Evolutionary conservation across 768 basidiomycete species (phyloP).

Genomic region (Auriscalpium vulgare): DNA sequence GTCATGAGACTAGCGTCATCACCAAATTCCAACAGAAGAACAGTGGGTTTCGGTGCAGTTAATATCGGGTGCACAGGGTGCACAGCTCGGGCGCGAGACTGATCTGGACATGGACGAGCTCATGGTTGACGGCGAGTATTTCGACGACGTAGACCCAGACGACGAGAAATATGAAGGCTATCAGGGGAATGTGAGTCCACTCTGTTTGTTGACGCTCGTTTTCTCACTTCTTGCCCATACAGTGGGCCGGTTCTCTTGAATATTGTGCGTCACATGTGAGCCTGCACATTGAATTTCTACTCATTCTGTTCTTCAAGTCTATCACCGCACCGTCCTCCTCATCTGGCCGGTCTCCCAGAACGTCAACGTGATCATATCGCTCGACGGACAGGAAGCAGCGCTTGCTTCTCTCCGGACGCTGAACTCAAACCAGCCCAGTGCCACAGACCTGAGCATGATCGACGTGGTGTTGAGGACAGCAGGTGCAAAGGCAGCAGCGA

Average conservation of each 20-base stretch:
- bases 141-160: conserved; percentile 13
- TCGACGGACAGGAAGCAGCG: neutral
- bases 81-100: neutral
- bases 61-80: conserved; percentile 18
- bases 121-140: conserved; percentile 10
- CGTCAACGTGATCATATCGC: neutral
- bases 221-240: neutral
- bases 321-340: conserved; percentile 19
- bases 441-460: neutral
- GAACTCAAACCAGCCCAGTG: neutral
- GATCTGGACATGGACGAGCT: conserved; percentile 10
- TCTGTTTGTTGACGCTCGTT: neutral
- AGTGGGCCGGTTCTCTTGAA: neutral
- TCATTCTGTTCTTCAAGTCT: conserved; percentile 9
- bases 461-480: neutral
- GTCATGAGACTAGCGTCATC: no score
- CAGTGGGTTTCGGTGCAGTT: conserved; percentile 4
- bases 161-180: conserved; percentile 22
- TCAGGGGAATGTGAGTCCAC: conserved; percentile 21
- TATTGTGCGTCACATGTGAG: neutral
- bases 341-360: conserved; percentile 17
- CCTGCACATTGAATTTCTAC: no score
- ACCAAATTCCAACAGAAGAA: no score
- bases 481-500: neutral
- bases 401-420: neutral